Evolutionary conservation across 2,329 filamentous ascomycete genomes (phyloP), one percentile per base, ranked within the genome.

Genomic region (Aspergillus fumigatus): DNA sequence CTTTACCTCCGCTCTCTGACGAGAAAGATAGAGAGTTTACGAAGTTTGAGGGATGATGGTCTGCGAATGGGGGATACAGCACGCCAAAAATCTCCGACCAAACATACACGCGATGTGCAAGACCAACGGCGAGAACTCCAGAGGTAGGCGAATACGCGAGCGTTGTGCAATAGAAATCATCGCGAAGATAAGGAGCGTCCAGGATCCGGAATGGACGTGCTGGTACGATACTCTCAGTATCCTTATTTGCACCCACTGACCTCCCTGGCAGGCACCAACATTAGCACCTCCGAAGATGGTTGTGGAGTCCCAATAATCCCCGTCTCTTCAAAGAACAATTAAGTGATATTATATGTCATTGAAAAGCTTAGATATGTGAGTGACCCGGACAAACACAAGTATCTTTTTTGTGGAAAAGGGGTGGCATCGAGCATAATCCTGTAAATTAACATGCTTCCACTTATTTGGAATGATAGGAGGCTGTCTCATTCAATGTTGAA

Each of bases 131-230:
- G 17, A 99, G 81, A 14, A 88, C 89, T 53, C 88, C 84, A 51
- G 85, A 83, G 7, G 84, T 88, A 43, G 82, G 73, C 0, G 88
- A 96, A 72, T 96, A 97, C 9, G 94, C 91, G 53, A 99, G 80
- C 2, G 92, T 82, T 0, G 92, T 94, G 75, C 92, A 97, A 71
- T 99, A 99, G 71, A 92, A 99, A 73, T 99, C 93, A 66, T 97
- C 92, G 55, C 91, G 86, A n/a, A 97, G 79, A 52, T 86, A 84
- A 2, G 92, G 92, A 8, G 93, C 93, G 75, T 97, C 91, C 4
- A 99, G 81, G 6, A 97, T 89, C 75, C 89, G 89, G 76, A 95
- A 95, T 4, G 92, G 90, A 19, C 88, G 82, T 7, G 82, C 80
- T 40, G 90, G 88, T 45, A 94, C 78, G 38, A 78, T 73, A 53